These are phyloP conservation scores for Fusarium acutatum DNA, from an alignment of 2,329 filamentous ascomycete genomes.

Conservation along the genomic window DNA sequence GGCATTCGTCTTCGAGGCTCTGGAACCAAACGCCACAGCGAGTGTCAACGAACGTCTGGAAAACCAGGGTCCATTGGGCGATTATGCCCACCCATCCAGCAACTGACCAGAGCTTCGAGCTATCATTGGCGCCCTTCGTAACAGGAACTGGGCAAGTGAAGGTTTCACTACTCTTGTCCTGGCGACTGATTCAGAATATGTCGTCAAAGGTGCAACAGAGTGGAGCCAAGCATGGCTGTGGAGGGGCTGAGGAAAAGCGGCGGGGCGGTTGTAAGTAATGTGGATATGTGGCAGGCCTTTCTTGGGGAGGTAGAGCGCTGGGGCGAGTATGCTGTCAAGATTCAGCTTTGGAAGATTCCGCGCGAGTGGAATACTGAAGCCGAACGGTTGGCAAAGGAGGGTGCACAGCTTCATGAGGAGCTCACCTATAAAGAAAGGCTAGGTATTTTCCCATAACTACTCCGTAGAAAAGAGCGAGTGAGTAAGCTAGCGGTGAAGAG, in stretches of 20 bases:
- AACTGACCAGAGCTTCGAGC: conserved; percentile 45
- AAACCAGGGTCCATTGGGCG: conserved; percentile 51
- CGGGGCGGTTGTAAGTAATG: conserved; percentile 54
- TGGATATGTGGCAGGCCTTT: conserved; percentile 61
- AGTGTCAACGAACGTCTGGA: conserved; percentile 50
- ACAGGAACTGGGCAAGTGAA: conserved; percentile 41
- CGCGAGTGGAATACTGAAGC: conserved; percentile 53
- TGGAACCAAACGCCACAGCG: not conserved
- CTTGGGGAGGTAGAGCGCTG: conserved; percentile 51
- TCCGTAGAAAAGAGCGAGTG: not conserved
- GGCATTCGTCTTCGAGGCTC: conserved; percentile 44
- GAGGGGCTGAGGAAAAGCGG: conserved; percentile 52
- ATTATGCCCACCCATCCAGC: conserved; percentile 51
- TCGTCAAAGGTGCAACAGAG: conserved; percentile 13
- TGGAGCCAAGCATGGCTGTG: conserved; percentile 27
- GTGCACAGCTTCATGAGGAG: conserved; percentile 5
- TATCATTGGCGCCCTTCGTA: conserved; percentile 8
- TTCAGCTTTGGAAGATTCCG: conserved; percentile 60
- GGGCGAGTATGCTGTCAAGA: conserved; percentile 41
- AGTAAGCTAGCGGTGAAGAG: not conserved
- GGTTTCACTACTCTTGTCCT: conserved; percentile 48
- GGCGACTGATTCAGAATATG: conserved; percentile 40
- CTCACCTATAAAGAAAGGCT: not conserved
- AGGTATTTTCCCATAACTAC: not conserved
- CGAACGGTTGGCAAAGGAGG: conserved; percentile 51